These are phyloP conservation scores for Solanum tarapatanum DNA, from an alignment of 257 asterid species.

Conservation along the genomic window DNA sequence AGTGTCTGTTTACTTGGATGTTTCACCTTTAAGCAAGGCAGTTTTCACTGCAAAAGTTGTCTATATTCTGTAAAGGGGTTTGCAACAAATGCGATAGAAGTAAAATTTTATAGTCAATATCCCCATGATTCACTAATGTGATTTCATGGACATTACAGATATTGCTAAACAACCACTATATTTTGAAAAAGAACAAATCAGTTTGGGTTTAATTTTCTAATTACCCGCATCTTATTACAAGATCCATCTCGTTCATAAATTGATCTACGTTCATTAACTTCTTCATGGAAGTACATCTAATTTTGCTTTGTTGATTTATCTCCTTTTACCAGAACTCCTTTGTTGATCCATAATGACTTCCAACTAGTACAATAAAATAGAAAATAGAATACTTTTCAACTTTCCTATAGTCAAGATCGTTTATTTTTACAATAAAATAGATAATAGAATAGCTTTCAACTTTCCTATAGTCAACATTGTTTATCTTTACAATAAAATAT, in stretches of 20 bases:
- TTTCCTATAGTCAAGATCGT: background rate
- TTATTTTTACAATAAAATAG: background rate
- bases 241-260: background rate
- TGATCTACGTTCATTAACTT: background rate
- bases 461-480: background rate
- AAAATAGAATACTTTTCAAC: background rate
- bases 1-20: background rate
- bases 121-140: background rate
- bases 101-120: background rate
- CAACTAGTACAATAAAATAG: background rate
- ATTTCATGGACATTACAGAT: background rate
- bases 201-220: background rate
- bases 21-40: background rate
- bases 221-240: background rate
- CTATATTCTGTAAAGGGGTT: background rate
- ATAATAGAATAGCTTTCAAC: background rate
- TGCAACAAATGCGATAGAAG: background rate
- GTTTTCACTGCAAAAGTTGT: background rate
- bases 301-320: background rate
- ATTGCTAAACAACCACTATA: background rate
- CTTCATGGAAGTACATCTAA: background rate
- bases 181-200: background rate
- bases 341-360: background rate
- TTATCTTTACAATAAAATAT: background rate
- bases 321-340: background rate